Percentiles rank a stretch among this genome's conserved stretches.
Evolutionary conservation across 495 filamentous ascomycete genomes (phyloP).

Genomic region (Talaromyces adpressus): DNA sequence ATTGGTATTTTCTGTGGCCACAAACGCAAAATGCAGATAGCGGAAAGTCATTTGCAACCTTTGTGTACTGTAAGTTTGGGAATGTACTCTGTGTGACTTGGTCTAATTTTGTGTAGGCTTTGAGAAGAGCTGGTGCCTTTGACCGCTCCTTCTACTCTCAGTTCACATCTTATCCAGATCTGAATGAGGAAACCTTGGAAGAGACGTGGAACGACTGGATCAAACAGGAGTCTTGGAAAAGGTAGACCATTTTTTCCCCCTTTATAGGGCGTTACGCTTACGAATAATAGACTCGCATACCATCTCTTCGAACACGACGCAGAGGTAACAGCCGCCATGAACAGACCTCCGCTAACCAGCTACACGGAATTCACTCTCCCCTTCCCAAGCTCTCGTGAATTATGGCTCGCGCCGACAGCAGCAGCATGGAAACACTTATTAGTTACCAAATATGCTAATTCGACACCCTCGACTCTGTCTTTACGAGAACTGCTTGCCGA

Average conservation of each 20-base stretch:
- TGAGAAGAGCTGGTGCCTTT: conserved; percentile 23
- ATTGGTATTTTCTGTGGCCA: conserved; percentile 56
- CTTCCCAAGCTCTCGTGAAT: conserved; percentile 41
- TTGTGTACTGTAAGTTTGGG: conserved; percentile 31
- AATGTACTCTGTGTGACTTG: neutral
- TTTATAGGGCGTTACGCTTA: neutral
- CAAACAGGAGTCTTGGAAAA: conserved; percentile 38
- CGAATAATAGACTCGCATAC: conserved; percentile 34
- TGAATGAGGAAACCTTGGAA: conserved; percentile 37
- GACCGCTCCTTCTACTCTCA: conserved; percentile 35
- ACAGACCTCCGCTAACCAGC: conserved; percentile 41
- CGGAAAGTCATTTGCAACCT: conserved; percentile 46
- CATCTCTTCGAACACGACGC: conserved; percentile 49
- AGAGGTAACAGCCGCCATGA: conserved; percentile 48
- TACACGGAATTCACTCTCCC: conserved; percentile 54
- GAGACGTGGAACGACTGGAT: conserved; percentile 49
- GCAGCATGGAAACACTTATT: conserved; percentile 43
- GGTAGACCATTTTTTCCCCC: neutral
- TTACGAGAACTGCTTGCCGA: conserved; percentile 15
- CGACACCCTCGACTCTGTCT: conserved; percentile 5
- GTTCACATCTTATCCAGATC: conserved; percentile 28
- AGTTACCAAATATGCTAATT: conserved; percentile 16
- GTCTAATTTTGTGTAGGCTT: conserved; percentile 10
- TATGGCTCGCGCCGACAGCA: conserved; percentile 49
- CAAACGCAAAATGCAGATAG: conserved; percentile 56